Evolutionary conservation across 2,329 filamentous ascomycete species (phyloP).

Genomic region (Ophiostoma tasmaniense): DNA sequence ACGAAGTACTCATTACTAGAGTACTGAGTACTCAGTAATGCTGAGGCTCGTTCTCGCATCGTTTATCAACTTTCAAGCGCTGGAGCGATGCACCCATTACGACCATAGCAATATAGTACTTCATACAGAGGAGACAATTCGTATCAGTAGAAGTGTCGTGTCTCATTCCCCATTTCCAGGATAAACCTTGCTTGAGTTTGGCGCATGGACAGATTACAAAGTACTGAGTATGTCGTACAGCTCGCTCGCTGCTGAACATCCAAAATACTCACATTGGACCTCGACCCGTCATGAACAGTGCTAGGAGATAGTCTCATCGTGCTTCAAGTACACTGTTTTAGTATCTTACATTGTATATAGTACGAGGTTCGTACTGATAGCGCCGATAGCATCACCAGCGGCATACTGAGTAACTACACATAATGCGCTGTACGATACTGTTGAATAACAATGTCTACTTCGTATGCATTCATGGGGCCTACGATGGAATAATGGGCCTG

Average conservation of each 20-base stretch:
- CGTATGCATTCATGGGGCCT: too few species aligned
- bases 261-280: too few species aligned
- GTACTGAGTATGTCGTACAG: not conserved
- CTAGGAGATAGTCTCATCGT: not conserved
- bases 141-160: too few species aligned
- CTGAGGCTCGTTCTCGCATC: not conserved
- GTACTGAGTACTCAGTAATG: too few species aligned
- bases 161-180: not conserved
- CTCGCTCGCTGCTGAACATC: not conserved
- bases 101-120: too few species aligned
- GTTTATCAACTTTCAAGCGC: slow-evolving; percentile 2
- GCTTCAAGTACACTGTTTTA: not conserved
- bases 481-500: not conserved
- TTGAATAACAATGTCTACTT: not conserved
- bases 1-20: too few species aligned
- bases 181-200: not conserved
- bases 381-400: too few species aligned
- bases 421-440: not conserved
- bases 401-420: too few species aligned
- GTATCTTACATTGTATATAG: not conserved
- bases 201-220: not conserved
- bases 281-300: not conserved
- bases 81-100: not conserved
- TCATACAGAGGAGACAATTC: too few species aligned
- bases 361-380: not conserved